These are phyloP conservation scores for Lasiodiplodia sp. DNA, from an alignment of 2,329 filamentous ascomycete species.

Conservation along the genomic window DNA sequence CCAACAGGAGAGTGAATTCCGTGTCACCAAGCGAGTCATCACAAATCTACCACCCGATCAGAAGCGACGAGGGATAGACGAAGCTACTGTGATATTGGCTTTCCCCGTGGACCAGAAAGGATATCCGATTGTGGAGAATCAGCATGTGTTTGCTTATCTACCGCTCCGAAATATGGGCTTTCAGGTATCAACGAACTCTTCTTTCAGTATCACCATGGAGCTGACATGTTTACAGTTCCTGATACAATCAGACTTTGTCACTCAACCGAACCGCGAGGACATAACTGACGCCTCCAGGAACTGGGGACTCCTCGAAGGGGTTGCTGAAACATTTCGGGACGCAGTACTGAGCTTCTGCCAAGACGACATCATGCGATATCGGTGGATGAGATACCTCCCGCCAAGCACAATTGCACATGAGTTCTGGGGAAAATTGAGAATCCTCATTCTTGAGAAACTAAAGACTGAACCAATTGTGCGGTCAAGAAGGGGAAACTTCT, in stretches of 20 bases:
- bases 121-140: conserved; percentile 48
- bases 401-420: neutral
- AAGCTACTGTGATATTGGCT: conserved; percentile 53
- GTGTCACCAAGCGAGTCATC: too few relatives aligned
- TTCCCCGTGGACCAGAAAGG: conserved; percentile 51
- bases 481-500: neutral
- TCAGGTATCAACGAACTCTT: conserved; percentile 41
- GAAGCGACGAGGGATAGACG: neutral
- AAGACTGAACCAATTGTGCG: neutral
- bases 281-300: too few relatives aligned
- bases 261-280: too few relatives aligned
- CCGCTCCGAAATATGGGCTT: conserved; percentile 54
- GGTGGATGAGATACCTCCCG: neutral
- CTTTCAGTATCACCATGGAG: neutral
- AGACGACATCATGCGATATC: neutral
- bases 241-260: neutral
- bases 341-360: neutral
- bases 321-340: conserved; percentile 4
- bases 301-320: neutral
- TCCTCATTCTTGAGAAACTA: fast-evolving
- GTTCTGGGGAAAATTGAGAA: neutral
- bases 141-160: conserved; percentile 57
- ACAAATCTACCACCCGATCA: too few relatives aligned
- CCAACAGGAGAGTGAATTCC: too few relatives aligned
- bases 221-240: neutral